Evolutionary conservation across 352 stramenopile species (phyloP).

Genomic region (Phytophthora nicotianae): DNA sequence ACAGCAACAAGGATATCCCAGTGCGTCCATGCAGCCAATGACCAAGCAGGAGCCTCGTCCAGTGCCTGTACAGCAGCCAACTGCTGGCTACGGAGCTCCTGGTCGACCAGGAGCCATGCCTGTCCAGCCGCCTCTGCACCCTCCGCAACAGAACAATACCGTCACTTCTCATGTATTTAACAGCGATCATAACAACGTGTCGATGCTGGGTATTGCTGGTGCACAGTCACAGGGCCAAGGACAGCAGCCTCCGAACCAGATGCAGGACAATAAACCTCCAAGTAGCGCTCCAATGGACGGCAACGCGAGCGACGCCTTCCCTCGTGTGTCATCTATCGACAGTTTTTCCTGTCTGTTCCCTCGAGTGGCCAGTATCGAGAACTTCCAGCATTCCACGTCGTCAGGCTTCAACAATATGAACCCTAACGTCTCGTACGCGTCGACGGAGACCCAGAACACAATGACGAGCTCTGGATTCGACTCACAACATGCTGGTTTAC

Average conservation of each 20-base stretch:
- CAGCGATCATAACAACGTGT: constrained; percentile 40
- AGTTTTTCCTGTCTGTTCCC: constrained; percentile 86
- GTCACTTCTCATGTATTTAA: constrained; percentile 45
- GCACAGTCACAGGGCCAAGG: constrained; percentile 31
- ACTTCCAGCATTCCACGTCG: constrained; percentile 56
- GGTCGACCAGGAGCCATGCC: constrained; percentile 21
- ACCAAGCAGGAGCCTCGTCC: constrained; percentile 33
- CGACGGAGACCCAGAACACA: constrained; percentile 28
- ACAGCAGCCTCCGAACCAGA: constrained; percentile 15
- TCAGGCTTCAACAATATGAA: constrained; percentile 40
- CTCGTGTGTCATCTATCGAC: constrained; percentile 84
- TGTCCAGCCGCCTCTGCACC: constrained; percentile 42
- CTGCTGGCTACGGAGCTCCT: constrained; percentile 19
- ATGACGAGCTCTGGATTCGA: constrained; percentile 37
- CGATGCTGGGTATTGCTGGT: constrained; percentile 46
- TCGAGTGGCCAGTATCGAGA: constrained; percentile 82
- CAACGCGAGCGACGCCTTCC: constrained; percentile 43
- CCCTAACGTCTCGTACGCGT: constrained; percentile 28
- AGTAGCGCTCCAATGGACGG: constrained; percentile 28
- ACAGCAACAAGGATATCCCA: constrained; percentile 26
- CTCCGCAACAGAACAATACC: constrained; percentile 31
- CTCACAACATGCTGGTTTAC: constrained; percentile 32
- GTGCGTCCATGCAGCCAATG: constrained; percentile 16
- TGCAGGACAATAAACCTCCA: constrained; percentile 28
- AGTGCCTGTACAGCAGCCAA: constrained; percentile 21